Percentiles rank a stretch among this genome's conserved stretches.
Evolutionary conservation across 2,329 filamentous ascomycete species (phyloP).

Genomic region (Basipetospora chlamydospora): DNA sequence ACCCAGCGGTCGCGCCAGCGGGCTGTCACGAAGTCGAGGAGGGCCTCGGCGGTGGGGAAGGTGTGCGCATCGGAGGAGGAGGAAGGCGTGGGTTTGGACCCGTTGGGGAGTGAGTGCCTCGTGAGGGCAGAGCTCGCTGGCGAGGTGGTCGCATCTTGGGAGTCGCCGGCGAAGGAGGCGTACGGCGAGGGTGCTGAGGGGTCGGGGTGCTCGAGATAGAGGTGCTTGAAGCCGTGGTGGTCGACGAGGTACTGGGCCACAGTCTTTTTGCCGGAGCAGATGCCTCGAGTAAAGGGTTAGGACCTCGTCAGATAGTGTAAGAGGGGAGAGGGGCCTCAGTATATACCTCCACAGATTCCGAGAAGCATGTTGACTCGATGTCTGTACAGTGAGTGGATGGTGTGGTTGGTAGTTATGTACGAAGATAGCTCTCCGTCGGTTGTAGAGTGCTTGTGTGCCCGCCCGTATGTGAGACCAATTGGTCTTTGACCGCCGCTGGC

Average conservation of each 20-base stretch:
- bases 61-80: slow-evolving; percentile 13
- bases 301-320: no score
- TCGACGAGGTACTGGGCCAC: slow-evolving; percentile 79
- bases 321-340: no score
- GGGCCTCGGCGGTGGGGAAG: slow-evolving; percentile 49
- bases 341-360: slow-evolving; percentile 57
- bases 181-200: slow-evolving; percentile 40
- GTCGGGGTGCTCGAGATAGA: slow-evolving; percentile 36
- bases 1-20: slow-evolving; percentile 77
- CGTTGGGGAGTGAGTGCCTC: not conserved
- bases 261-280: slow-evolving; percentile 84
- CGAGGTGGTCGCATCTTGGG: not conserved
- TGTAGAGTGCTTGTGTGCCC: no score
- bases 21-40: slow-evolving; percentile 76
- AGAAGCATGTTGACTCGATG: slow-evolving; percentile 63
- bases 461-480: no score
- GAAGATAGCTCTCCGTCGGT: no score
- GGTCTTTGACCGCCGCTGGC: no score
- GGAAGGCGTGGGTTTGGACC: slow-evolving; percentile 5
- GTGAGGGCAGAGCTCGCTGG: slow-evolving; percentile 1
- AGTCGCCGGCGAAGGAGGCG: slow-evolving; percentile 36
- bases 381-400: no score
- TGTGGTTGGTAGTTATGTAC: no score
- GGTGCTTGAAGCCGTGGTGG: slow-evolving; percentile 64
- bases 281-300: slow-evolving; percentile 46